Evolutionary conservation across 179 eudicot species (phyloP), one percentile per base, ranked within the genome.

Genomic region (Patellifolia procumbens): DNA sequence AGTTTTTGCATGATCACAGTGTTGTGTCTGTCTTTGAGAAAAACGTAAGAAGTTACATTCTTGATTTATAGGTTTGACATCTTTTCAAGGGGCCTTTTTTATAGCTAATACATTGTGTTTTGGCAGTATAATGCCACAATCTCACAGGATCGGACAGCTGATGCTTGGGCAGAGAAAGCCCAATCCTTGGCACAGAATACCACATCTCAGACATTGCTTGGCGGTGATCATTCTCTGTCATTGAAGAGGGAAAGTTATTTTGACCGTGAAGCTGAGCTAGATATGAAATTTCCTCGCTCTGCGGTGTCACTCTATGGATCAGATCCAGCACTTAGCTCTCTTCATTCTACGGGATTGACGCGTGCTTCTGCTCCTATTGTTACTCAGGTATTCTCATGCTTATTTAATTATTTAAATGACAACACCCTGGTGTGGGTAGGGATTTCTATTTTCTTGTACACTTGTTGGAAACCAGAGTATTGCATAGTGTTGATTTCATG

Each of bases 1-100:
- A 90, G 82, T 91, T 90, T 78, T 86, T 93, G 86, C 95, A 91
- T 64, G 97, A 93, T 83, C 97, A 90, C 45, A 85, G 93, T 71
- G 88, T 91, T 78, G 89, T 93, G 76, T 87, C 97, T 68, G 82
- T 93, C 45, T 90, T 90, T 85, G 94, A 93, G 79, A 91, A 88
- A 85, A 81, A 70, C 72, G 95, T 93, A 83, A 91, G 97, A 78
- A 60, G 29, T 37, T 37, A n/a, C n/a, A n/a, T n/a, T 69, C 22
- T 24, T 42, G 42, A 51, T 20, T 53, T 26, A 11, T 34, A 43
- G 46, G 29, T 56, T 64, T n/a, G n/a, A n/a, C 42, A 39, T 17
- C 61, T 34, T 22, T 22, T 9, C 42, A 39, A 16, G 29, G 20
- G 63, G 65, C n/a, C 20, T 29, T 16, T 73, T 7, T 42, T 63